phyloP scores from a whole-genome alignment of 2,329 filamentous ascomycete genomes.

The Sclerotinia borealis region DNA sequence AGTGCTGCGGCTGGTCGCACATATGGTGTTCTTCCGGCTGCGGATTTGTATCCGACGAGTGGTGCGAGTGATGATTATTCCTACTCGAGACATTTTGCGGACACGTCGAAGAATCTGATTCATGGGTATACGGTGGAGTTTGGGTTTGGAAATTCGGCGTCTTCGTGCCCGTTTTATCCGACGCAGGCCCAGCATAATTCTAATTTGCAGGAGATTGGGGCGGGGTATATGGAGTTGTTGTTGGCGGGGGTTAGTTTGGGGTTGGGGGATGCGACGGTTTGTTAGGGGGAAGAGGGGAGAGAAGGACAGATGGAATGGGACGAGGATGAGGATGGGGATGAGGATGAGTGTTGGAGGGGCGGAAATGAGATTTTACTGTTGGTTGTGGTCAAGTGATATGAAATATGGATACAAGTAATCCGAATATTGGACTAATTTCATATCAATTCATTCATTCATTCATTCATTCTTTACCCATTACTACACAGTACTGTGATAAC shows the following conservation, averaged over 20 bases:
- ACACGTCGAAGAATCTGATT: slow-evolving; percentile 35
- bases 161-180: slow-evolving; percentile 40
- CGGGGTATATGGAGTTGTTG: slow-evolving; percentile 44
- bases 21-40: slow-evolving; percentile 37
- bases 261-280: slow-evolving; percentile 8
- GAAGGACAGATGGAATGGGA: too few species aligned
- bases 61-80: slow-evolving; percentile 44
- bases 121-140: slow-evolving; percentile 44
- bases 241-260: slow-evolving; percentile 18
- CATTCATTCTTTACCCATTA: too few species aligned
- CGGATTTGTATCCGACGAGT: slow-evolving; percentile 41
- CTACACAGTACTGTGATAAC: too few species aligned
- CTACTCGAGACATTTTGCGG: slow-evolving; percentile 39
- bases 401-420: not conserved
- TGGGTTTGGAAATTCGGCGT: slow-evolving; percentile 33
- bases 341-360: not conserved
- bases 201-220: slow-evolving; percentile 40
- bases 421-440: too few species aligned
- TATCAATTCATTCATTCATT: too few species aligned
- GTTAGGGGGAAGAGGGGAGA: slow-evolving; percentile 2
- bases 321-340: too few species aligned
- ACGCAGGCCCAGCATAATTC: slow-evolving; percentile 37
- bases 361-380: too few species aligned
- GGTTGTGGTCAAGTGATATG: not conserved
- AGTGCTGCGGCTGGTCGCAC: slow-evolving; percentile 33